These are phyloP conservation scores for Trametes polyzona DNA, from an alignment of 1,284 basidiomycete species.

Conservation along the genomic window DNA sequence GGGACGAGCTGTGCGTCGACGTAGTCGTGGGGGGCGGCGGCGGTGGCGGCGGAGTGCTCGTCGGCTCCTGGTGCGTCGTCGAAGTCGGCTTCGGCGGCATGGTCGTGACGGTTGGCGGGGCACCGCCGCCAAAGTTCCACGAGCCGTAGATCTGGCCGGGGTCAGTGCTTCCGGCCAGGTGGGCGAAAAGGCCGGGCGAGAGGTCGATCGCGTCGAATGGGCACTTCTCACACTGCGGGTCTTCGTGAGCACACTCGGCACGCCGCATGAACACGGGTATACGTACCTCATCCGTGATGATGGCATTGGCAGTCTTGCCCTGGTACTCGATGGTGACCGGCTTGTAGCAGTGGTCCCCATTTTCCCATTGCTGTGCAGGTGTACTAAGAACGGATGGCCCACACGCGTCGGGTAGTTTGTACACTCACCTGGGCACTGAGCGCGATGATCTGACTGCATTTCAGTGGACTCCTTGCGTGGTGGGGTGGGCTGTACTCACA, in stretches of 20 bases:
- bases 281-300: constrained; percentile 31
- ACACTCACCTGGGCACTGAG: constrained; percentile 23
- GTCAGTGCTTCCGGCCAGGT: constrained; percentile 47
- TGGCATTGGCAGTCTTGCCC: constrained; percentile 22
- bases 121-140: constrained; percentile 26
- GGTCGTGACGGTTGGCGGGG: constrained; percentile 12
- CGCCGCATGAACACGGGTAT: background rate
- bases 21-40: constrained; percentile 13
- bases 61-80: constrained; percentile 17
- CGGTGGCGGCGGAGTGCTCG: constrained; percentile 15
- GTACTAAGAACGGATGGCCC: background rate
- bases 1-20: constrained; percentile 9
- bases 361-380: constrained; percentile 21
- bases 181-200: constrained; percentile 72
- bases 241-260: too few relatives aligned
- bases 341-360: constrained; percentile 23
- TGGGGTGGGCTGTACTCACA: constrained; percentile 32
- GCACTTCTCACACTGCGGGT: constrained; percentile 67
- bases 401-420: too few relatives aligned
- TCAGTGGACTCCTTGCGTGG: background rate
- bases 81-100: constrained; percentile 9
- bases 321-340: constrained; percentile 23
- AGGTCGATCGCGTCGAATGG: constrained; percentile 79
- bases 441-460: constrained; percentile 18
- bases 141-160: constrained; percentile 24